phyloP scores from a whole-genome alignment of 352 stramenopile genomes.

The Phytophthora foliorum region DNA sequence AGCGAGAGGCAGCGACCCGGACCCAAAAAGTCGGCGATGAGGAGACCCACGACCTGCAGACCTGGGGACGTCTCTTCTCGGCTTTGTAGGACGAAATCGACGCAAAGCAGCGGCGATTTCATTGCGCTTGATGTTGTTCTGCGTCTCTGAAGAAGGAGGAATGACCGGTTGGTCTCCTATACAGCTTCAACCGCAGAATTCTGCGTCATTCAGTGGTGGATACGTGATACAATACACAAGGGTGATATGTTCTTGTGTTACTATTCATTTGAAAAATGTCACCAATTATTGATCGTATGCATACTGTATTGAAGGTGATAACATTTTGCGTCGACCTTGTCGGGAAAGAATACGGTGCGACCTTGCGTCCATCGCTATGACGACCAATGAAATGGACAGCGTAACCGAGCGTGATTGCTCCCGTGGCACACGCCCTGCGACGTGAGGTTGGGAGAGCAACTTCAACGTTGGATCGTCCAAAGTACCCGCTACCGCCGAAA shows the following conservation, averaged over 20 bases:
- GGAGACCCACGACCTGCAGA: constrained; percentile 11
- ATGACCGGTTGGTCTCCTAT: constrained; percentile 9
- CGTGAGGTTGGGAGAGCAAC: no score
- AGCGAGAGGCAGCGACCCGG: constrained; percentile 16
- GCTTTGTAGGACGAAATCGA: constrained; percentile 11
- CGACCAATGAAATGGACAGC: neutral
- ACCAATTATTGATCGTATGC: no score
- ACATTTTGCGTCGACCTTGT: neutral
- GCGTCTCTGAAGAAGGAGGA: constrained; percentile 8
- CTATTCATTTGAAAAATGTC: no score
- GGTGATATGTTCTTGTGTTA: neutral
- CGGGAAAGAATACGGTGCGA: neutral
- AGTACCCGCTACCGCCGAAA: neutral
- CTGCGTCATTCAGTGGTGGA: neutral
- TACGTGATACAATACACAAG: neutral
- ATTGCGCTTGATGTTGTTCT: constrained; percentile 4
- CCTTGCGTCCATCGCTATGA: neutral
- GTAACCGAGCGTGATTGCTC: neutral
- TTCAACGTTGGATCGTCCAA: neutral
- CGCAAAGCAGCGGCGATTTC: constrained; percentile 2
- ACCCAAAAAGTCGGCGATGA: constrained; percentile 22
- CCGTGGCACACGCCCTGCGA: neutral
- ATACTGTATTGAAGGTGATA: neutral
- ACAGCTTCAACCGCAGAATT: constrained; percentile 22
- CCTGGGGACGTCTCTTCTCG: neutral